Evolutionary conservation across 345 rosid species (phyloP).

Genomic region (Trapa bicornis): DNA sequence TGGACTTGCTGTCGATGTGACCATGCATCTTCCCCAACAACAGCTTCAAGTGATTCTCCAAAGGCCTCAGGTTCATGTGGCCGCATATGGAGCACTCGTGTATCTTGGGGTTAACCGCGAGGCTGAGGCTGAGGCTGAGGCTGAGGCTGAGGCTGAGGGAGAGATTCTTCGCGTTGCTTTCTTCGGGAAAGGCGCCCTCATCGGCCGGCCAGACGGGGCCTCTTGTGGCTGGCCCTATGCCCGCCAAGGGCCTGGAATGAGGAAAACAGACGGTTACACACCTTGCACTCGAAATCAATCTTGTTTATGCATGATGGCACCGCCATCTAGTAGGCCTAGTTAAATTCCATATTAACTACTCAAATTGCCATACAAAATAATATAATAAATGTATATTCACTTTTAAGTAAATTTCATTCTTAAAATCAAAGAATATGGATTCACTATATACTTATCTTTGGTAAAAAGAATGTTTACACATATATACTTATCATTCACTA

Average conservation of each 20-base stretch:
- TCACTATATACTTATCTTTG: too few relatives aligned
- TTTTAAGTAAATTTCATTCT: too few relatives aligned
- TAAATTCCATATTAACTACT: too few relatives aligned
- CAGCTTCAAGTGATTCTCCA: slow-evolving; percentile 16
- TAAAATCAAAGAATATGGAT: too few relatives aligned
- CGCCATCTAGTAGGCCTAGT: too few relatives aligned
- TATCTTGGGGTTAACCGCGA: slow-evolving; percentile 7
- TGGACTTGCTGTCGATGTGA: too few relatives aligned
- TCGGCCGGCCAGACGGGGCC: slow-evolving; percentile 1
- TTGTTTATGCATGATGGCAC: neutral
- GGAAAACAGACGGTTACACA: slow-evolving; percentile 22
- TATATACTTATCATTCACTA: too few relatives aligned
- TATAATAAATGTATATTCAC: too few relatives aligned
- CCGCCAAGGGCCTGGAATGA: slow-evolving; percentile 42
- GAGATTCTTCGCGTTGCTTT: neutral
- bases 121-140: neutral
- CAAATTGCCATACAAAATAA: too few relatives aligned
- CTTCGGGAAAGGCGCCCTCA: neutral
- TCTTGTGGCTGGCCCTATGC: slow-evolving; percentile 42
- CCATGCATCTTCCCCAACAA: slow-evolving; percentile 8
- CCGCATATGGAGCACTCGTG: slow-evolving; percentile 17
- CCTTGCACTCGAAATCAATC: slow-evolving; percentile 28
- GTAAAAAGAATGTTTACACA: too few relatives aligned
- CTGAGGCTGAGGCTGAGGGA: neutral
- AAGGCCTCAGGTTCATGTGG: slow-evolving; percentile 16